Evolutionary conservation across 805 yeast genomes (phyloP), one percentile per base, ranked within the genome.

Genomic region (Monosporozyma siamensis): DNA sequence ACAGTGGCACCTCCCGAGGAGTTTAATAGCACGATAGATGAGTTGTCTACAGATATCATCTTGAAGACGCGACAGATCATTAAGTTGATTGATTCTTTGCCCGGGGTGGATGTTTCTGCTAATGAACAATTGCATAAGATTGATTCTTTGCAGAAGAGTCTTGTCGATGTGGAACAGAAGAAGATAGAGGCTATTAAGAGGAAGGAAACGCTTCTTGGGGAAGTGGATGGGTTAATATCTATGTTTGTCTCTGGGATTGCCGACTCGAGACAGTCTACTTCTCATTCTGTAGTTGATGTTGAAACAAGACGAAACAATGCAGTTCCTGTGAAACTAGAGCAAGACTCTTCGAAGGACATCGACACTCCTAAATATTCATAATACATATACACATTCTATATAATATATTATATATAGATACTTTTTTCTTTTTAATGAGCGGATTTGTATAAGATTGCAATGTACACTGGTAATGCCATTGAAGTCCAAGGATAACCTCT

Each of bases 21-120:
- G 34, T 65, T 63, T 42, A 41, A 52, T 23, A 61, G 69, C 46
- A 82, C 80, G 22, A 71, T 78, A 38, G 77, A 76, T 51, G 97
- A 92, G 56, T 69, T 92, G 7, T 75, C 95, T 2, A 77, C 84
- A 0, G 98, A 90, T 57, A 74, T 90, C 7, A 84, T 89, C 21
- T 64, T 87, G 44, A 89, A 89, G 56, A 77, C 94, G 4, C 74
- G 94, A 52, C 97, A 92, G 59, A 83, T 90, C 12, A 74, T 85
- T 31, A 79, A 84, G 54, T 74, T 90, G 22, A 88, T 90, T 31
- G 94, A 85, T 56, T 78, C 95, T 2, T 67, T 90, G 34, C 98
- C 98, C 0, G 97, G 97, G 10, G 85, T 87, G 2, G 96, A 94
- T 7, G 89, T 82, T 1, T 77, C 89, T 1, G 82, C 84, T 20